Base-by-base conservation (phyloP, 148 eudicot genomes). In the Silene latifolia region DNA sequence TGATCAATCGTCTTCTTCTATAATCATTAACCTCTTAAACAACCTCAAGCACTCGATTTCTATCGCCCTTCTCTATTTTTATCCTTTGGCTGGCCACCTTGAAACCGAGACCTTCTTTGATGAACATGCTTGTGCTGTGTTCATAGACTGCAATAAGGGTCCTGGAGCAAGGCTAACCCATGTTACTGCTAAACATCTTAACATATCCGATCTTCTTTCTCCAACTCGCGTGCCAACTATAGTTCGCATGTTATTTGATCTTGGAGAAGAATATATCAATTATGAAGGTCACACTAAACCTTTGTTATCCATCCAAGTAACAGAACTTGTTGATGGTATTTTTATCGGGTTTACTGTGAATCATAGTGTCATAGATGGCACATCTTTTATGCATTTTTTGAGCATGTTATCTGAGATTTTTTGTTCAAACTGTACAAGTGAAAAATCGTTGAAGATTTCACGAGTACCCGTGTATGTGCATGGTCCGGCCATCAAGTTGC, bases 311-410 rank as follows among this genome's bases (percentile, higher is more conserved):
- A 78, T 88, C 0, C 92, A 88, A 70, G 86, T 88, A 11, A 90
- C 92, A 0, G 92, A 87, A 68, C 81, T 90, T 5, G 59, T 72
- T 3, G 92, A 88, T 72, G 92, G 87, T 0, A 72, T 90, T 24
- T 90, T 88, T 81, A 69, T 88, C 7, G 91, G 89, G 3, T 81
- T 82, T 74, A 17, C 88, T 23, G 81, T 84, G n/a, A 90, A 85
- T 67, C 92, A 90, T 58, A 73, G 89, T 21, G 84, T 88, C 14
- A 74, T 67, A 1, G 96, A 90, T 53, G 96, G 90, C 5, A 83
- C 89, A 0, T 82, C 92, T 6, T 78, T 85, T 12, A 83, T 86
- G 88, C 85, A 85, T 67, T 90, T 90, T 74, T 80, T 90, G 78
- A 82, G 83, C n/a, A 53, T 79, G 2, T 81, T 87, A 29, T 84